Base-by-base conservation (phyloP, 1,139 yeast species). In the Pichia sp. region DNA sequence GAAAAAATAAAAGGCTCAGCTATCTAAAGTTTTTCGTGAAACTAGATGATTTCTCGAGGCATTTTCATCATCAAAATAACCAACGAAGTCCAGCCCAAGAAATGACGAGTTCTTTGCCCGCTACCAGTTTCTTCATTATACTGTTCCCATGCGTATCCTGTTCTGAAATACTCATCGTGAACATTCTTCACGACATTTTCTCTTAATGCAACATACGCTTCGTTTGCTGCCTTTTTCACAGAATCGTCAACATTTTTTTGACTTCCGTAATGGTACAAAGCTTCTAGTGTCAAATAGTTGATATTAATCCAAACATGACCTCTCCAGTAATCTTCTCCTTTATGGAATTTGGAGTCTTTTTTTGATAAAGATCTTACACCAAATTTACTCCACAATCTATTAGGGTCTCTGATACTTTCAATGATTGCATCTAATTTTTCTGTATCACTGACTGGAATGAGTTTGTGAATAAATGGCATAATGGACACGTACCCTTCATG, bases 251-350 rank as follows among this genome's bases (percentile, higher is more conserved):
- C 58, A 1, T 68, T 64, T 19, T 60, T 64, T 8, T 62, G 61
- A 7, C 65, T 61, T 55, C 67, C 72, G 53, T 92, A 93, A 65
- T 81, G 72, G 51, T 75, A 71, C 59, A 95, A 74, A 8, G 89
- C 79, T 55, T 90, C 95, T 51, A 93, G 75, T 7, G 85, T 75
- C 70, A 93, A 75, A 66, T 90, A 92, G 72, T 95, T 95, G 66
- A 93, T 87, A 67, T 90, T 88, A 63, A 90, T 75, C 99, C 99
- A 95, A 45, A 93, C 78, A 19, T 96, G 92, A 0, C 97, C 95
- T 58, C 96, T 79, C 99, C 99, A 93, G 72, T 93, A 93, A 70
- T 93, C 85, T 65, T 95, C 99, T 8, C 79, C 93, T 0, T 85
- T 81, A 57, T 87, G 87, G 70, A 86, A 93, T 57, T 68, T 73